Percentiles rank a stretch among this genome's conserved stretches.
These are phyloP conservation scores for Wickerhamiella shivajii DNA, from an alignment of 805 yeast species.

Conservation along the genomic window DNA sequence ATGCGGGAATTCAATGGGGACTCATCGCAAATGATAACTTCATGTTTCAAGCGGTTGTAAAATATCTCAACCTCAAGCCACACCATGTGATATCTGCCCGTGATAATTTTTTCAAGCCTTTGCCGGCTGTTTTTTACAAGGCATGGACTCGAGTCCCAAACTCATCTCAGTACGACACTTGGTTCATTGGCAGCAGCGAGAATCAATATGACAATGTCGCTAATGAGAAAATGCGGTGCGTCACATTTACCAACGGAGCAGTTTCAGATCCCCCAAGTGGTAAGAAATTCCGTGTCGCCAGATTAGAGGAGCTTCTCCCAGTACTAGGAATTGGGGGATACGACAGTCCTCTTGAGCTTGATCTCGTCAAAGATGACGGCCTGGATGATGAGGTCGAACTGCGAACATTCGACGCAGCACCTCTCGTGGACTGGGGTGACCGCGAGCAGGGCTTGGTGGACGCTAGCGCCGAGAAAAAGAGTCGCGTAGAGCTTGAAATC, in stretches of 20 bases:
- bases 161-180: slow-evolving; percentile 11
- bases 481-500: too few species aligned
- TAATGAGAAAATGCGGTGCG: slow-evolving; percentile 8
- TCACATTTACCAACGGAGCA: slow-evolving; percentile 5
- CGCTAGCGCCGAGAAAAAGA: too few species aligned
- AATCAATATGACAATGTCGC: slow-evolving; percentile 15
- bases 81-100: slow-evolving; percentile 7
- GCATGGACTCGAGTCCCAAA: slow-evolving; percentile 15
- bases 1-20: slow-evolving; percentile 18
- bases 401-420: too few species aligned
- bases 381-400: too few species aligned
- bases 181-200: slow-evolving; percentile 17
- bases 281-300: slow-evolving; percentile 1
- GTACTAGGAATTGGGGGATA: not conserved
- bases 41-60: slow-evolving; percentile 13
- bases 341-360: too few species aligned
- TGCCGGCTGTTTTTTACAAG: slow-evolving; percentile 15
- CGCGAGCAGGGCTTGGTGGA: too few species aligned
- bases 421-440: too few species aligned
- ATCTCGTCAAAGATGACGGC: too few species aligned
- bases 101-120: slow-evolving; percentile 17
- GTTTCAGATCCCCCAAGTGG: not conserved
- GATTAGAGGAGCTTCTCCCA: slow-evolving; percentile 2
- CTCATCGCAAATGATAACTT: slow-evolving; percentile 20
- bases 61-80: slow-evolving; percentile 10